phyloP scores from a whole-genome alignment of 306 rosid species.

The Casuarina glauca region DNA sequence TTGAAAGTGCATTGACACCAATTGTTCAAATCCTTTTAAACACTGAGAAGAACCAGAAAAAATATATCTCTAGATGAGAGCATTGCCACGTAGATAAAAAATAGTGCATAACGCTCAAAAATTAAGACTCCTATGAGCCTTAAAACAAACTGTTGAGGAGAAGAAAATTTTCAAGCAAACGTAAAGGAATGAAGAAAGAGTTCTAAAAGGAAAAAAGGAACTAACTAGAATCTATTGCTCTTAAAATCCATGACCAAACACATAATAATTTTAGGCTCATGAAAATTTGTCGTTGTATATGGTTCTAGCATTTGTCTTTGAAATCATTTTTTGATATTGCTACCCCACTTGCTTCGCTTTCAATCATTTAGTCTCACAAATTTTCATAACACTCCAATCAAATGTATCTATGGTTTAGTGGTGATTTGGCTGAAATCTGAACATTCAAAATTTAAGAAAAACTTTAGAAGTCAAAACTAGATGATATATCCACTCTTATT shows the following conservation, averaged over 20 bases:
- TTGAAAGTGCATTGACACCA: not conserved
- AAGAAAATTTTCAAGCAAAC: not conserved
- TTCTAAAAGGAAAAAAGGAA: no score
- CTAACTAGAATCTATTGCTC: no score
- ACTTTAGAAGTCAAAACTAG: no score
- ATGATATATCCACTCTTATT: not conserved
- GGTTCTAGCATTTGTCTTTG: not conserved
- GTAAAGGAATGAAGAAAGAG: not conserved
- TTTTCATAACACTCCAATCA: not conserved
- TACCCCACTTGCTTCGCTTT: not conserved
- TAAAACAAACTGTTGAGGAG: no score
- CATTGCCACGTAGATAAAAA: not conserved
- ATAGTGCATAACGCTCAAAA: not conserved
- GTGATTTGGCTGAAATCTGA: not conserved
- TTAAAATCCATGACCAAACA: no score
- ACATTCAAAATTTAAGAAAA: no score
- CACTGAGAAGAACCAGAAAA: not conserved
- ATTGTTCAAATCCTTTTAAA: not conserved
- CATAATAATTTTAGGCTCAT: no score
- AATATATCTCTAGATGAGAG: not conserved
- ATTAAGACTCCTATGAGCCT: no score
- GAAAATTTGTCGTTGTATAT: no score
- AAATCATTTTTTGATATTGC: not conserved
- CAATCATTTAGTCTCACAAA: no score
- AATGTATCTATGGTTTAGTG: not conserved